A percentile compares a stretch with the other conserved stretches of the same genome.
Evolutionary conservation across 1,139 yeast genomes (phyloP).

Genomic region (Kurtzmaniella quercitrusa): DNA sequence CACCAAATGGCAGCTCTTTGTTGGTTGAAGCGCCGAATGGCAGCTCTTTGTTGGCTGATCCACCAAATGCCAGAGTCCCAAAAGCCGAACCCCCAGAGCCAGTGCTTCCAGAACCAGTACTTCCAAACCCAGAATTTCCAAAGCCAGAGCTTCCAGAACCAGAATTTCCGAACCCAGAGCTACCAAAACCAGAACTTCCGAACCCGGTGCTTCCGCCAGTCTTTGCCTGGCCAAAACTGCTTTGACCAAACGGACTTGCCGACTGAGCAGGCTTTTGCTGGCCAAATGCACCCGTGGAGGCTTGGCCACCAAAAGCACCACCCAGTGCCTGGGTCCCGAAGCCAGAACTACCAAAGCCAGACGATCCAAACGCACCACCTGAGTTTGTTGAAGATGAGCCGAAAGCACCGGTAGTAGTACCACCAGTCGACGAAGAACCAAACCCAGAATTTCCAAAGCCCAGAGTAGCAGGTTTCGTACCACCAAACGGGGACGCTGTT

Average conservation of each 20-base stretch:
- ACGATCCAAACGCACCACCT: neutral
- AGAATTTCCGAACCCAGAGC: constrained; percentile 8
- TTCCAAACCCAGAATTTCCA: constrained; percentile 9
- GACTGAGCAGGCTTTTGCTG: neutral
- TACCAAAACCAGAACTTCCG: constrained; percentile 13
- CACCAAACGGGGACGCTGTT: neutral
- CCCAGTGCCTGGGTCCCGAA: constrained; percentile 9
- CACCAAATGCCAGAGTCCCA: constrained; percentile 8
- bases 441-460: constrained; percentile 16
- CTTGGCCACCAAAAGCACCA: constrained; percentile 9
- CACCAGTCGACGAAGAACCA: constrained; percentile 9
- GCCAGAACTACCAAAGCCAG: constrained; percentile 10
- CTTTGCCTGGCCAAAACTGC: constrained; percentile 6
- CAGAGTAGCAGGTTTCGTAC: neutral
- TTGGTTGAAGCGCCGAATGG: constrained; percentile 7
- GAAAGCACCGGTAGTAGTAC: constrained; percentile 2
- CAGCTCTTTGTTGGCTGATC: constrained; percentile 1
- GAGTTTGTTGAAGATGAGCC: neutral
- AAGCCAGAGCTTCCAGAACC: constrained; percentile 10
- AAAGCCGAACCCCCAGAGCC: constrained; percentile 6
- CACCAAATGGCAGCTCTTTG: constrained; percentile 9
- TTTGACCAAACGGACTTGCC: neutral
- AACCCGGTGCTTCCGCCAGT: constrained; percentile 12
- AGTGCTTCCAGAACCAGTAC: constrained; percentile 9
- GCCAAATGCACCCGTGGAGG: neutral